Evolutionary conservation across 345 rosid species (phyloP).

Genomic region (Acer campestre): DNA sequence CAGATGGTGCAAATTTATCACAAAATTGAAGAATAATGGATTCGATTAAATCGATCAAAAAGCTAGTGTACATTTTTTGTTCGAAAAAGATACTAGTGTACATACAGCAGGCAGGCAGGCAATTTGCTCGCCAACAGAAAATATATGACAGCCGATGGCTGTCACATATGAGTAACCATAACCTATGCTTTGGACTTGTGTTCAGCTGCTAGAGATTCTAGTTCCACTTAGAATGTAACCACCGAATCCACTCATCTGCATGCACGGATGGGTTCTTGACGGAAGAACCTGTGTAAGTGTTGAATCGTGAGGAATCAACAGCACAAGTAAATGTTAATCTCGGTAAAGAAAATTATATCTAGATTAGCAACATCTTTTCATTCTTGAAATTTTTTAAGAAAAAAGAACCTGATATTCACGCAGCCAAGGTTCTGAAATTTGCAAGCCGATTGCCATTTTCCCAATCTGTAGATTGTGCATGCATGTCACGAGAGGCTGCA

Average conservation of each 20-base stretch:
- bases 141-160: neutral
- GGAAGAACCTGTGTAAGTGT: slow-evolving; percentile 68
- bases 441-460: slow-evolving; percentile 83
- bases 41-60: neutral
- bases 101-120: neutral
- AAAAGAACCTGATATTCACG: slow-evolving; percentile 75
- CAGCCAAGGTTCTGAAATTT: slow-evolving; percentile 95
- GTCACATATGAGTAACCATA: neutral
- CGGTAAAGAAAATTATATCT: neutral
- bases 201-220: slow-evolving; percentile 44
- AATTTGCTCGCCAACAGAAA: neutral
- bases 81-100: neutral
- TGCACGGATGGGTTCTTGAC: slow-evolving; percentile 88
- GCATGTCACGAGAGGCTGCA: slow-evolving; percentile 82
- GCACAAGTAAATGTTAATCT: neutral
- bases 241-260: slow-evolving; percentile 89
- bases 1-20: neutral
- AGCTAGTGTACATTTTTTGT: neutral
- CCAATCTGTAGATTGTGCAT: slow-evolving; percentile 83
- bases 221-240: slow-evolving; percentile 91
- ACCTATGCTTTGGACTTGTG: neutral
- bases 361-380: neutral
- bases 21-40: neutral
- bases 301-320: neutral
- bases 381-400: neutral